phyloP scores from a whole-genome alignment of 2,329 filamentous ascomycete species.

The Cylindrodendrum hubeiense region DNA sequence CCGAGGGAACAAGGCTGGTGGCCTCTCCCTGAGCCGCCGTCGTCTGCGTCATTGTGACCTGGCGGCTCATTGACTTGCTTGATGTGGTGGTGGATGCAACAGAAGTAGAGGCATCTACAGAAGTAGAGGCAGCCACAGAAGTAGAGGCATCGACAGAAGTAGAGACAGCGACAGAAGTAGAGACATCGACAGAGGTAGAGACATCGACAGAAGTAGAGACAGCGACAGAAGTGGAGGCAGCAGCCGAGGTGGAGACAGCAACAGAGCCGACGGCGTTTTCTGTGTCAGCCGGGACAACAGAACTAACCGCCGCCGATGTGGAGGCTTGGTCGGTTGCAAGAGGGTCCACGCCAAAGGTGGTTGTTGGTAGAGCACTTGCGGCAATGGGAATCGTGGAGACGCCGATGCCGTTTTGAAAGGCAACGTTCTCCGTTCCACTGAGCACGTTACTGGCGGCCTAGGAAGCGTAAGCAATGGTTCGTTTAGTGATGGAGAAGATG shows the following conservation, averaged over 20 bases:
- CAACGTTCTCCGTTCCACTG: background rate
- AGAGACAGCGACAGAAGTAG: conserved; percentile 5
- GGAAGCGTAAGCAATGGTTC: background rate
- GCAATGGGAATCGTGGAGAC: conserved; percentile 48
- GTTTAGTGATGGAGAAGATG: background rate
- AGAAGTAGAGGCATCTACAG: conserved; percentile 13
- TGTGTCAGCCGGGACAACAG: background rate
- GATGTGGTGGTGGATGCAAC: conserved; percentile 32
- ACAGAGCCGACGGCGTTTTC: conserved; percentile 24
- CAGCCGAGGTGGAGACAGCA: conserved; percentile 22
- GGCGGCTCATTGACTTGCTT: conserved; percentile 11
- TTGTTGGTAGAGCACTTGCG: conserved; percentile 43
- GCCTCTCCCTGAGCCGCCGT: conserved; percentile 12
- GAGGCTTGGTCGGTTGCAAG: conserved; percentile 12
- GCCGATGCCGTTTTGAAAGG: conserved; percentile 40
- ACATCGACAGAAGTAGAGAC: background rate
- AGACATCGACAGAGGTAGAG: background rate
- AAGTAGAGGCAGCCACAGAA: background rate
- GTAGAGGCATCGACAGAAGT: conserved; percentile 12
- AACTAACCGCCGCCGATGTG: background rate
- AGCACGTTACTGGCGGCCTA: conserved; percentile 4
- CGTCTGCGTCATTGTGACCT: conserved; percentile 38
- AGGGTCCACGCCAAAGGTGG: conserved; percentile 41
- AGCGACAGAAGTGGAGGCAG: background rate
- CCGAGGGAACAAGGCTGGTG: conserved; percentile 27